These are phyloP conservation scores for Apiotrichum gamsii DNA, from an alignment of 1,284 basidiomycete genomes.

Conservation along the genomic window DNA sequence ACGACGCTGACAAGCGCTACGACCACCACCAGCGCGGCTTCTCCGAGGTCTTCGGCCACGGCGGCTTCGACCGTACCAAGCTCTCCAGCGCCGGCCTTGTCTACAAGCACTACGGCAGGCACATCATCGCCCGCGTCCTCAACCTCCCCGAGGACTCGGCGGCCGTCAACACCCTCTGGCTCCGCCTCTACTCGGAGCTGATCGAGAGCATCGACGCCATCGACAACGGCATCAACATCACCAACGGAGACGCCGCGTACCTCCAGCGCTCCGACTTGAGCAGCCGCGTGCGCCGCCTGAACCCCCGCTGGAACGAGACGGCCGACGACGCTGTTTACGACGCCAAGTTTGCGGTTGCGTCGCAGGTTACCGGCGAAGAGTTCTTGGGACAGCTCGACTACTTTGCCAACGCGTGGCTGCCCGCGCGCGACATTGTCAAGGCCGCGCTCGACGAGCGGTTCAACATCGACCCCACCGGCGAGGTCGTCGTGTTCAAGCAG, in stretches of 20 bases:
- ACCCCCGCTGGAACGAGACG: conserved; percentile 86
- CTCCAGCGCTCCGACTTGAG: conserved; percentile 71
- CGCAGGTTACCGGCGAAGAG: conserved; percentile 75
- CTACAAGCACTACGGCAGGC: conserved; percentile 95
- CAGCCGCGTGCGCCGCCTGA: conserved; percentile 70
- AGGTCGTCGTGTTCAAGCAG: conserved; percentile 74
- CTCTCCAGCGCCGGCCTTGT: conserved; percentile 88
- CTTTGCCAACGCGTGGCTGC: conserved; percentile 84
- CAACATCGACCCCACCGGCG: conserved; percentile 63
- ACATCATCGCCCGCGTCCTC: conserved; percentile 68
- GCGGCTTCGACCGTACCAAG: conserved; percentile 62
- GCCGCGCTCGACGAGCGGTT: conserved; percentile 61
- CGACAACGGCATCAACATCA: conserved; percentile 85
- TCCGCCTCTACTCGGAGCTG: conserved; percentile 88
- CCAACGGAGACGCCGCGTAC: conserved; percentile 60
- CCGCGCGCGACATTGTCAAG: conserved; percentile 76
- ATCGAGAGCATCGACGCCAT: conserved; percentile 91
- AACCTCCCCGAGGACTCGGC: conserved; percentile 55
- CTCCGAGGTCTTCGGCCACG: conserved; percentile 77
- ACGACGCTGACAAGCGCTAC: conserved; percentile 68
- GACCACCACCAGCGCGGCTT: conserved; percentile 98
- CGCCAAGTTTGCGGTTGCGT: conserved; percentile 70
- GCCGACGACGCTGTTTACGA: conserved; percentile 60
- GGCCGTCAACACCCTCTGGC: conserved; percentile 65
- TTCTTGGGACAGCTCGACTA: conserved; percentile 76